Base-by-base conservation (phyloP, 1,139 yeast genomes). In the Magnusiomyces paraingens region DNA sequence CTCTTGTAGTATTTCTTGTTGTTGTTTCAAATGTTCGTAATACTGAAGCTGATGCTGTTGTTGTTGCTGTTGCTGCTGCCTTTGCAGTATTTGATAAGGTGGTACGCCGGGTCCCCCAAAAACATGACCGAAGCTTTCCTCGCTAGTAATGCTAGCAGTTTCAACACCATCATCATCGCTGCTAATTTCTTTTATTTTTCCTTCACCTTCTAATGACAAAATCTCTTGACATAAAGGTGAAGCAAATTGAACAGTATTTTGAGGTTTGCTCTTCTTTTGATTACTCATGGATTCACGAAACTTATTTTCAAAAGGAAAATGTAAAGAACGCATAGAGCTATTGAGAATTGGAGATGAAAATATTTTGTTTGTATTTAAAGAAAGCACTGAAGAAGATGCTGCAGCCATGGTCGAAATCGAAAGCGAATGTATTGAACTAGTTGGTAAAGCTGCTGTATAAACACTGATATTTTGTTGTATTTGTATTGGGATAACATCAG, bases 191-290 rank as follows among this genome's bases (percentile, higher is more conserved):
- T 36, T n/a, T n/a, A 36, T 12, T 36, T 36, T n/a, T 36, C 40
- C 40, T 36, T 36, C 17, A 8, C 32, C 46, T 3, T 18, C 46
- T 8, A 42, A n/a, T 6, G 46, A 14, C 18, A 32, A 42, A 15
- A 42, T 42, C 20, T 42, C 46, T 21, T 42, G 22, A 42, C 46
- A 42, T 2, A 42, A 15, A 15, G 46, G 46, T 12, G 46, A 42
- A 21, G 46, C 46, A 42, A 42, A 42, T 42, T 42, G 46, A 26
- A 42, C 46, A 11, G 46, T 42, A 14, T 42, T 42, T 42, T 42
- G 46, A 11, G 17, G 17, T n/a, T 8, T 18, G 32, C 10, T 14
- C 15, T 21, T 18, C 21, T 42, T 20, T n/a, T 3, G n/a, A 8
- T 26, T 14, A n/a, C 17, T 12, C 6, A 20, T 14, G n/a, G 32